Evolutionary conservation across 805 yeast genomes (phyloP).

Genomic region (Cyberlindnera americana): DNA sequence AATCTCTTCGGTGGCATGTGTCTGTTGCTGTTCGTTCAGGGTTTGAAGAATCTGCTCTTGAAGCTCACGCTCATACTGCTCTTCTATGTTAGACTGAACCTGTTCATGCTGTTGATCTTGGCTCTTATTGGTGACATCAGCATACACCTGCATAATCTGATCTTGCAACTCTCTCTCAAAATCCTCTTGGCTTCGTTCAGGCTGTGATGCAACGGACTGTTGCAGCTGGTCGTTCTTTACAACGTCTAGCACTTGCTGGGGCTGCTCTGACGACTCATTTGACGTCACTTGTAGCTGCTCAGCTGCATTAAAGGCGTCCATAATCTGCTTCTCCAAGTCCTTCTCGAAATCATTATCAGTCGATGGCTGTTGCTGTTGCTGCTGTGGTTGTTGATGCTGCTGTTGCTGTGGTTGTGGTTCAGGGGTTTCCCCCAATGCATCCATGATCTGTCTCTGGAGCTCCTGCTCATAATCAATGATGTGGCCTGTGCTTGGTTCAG

Average conservation of each 20-base stretch:
- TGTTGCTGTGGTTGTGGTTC: slow-evolving; percentile 4
- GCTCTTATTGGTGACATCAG: slow-evolving; percentile 17
- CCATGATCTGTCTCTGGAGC: slow-evolving; percentile 24
- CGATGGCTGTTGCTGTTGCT: not conserved
- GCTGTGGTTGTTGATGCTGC: not conserved
- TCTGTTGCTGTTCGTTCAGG: slow-evolving; percentile 16
- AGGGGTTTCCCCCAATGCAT: slow-evolving; percentile 17
- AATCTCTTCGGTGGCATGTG: not conserved
- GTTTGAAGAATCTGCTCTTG: slow-evolving; percentile 24
- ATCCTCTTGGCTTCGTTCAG: slow-evolving; percentile 11
- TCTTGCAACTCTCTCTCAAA: slow-evolving; percentile 23
- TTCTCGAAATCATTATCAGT: slow-evolving; percentile 12
- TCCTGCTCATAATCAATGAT: slow-evolving; percentile 20
- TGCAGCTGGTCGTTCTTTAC: not conserved
- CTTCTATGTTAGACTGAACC: too few species aligned
- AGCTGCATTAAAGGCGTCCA: slow-evolving; percentile 17
- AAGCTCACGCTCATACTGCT: slow-evolving; percentile 21
- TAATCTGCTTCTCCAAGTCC: slow-evolving; percentile 23
- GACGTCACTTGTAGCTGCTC: too few species aligned
- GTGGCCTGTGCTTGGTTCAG: not conserved
- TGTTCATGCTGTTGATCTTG: too few species aligned
- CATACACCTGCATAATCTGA: slow-evolving; percentile 25
- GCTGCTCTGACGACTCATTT: too few species aligned
- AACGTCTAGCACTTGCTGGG: too few species aligned
- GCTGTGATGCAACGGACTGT: too few species aligned